Percentiles rank a stretch among this genome's conserved stretches.
These are phyloP conservation scores for Cladosporium sp. DNA, from an alignment of 2,329 filamentous ascomycete species.

Conservation along the genomic window DNA sequence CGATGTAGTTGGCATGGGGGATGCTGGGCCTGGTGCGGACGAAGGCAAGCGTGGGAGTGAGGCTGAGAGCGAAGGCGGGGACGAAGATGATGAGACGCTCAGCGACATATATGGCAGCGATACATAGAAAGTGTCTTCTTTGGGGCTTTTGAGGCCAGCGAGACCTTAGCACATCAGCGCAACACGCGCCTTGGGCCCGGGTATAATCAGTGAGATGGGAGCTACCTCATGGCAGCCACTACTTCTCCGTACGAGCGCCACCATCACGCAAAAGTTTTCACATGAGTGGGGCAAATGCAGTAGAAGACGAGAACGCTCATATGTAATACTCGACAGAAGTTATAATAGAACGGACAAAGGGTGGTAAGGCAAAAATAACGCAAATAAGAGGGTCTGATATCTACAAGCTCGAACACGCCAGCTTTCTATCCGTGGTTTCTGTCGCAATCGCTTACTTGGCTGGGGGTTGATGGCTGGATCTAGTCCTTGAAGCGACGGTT, in stretches of 20 bases:
- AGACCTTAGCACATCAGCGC: no score
- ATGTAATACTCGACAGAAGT: constrained; percentile 14
- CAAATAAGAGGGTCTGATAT: constrained; percentile 9
- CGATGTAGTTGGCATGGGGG: constrained; percentile 2
- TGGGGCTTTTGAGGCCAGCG: neutral
- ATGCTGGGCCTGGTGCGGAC: constrained; percentile 4
- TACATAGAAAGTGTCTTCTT: neutral
- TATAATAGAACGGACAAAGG: neutral
- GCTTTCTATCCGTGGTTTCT: neutral
- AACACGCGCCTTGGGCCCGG: neutral
- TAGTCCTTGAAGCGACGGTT: constrained; percentile 97
- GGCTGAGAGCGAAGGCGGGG: neutral
- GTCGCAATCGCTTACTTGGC: neutral
- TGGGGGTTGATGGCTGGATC: neutral
- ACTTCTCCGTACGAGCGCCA: neutral
- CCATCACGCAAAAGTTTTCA: neutral
- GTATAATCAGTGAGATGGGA: neutral
- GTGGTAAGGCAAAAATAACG: neutral
- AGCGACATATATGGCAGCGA: neutral
- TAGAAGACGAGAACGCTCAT: constrained; percentile 17
- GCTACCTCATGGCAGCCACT: neutral
- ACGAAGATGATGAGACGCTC: neutral
- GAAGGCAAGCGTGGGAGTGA: neutral
- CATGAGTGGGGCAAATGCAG: neutral
- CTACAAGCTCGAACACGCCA: neutral